Evolutionary conservation across 345 rosid species (phyloP).

Genomic region (Dipteronia sinensis): DNA sequence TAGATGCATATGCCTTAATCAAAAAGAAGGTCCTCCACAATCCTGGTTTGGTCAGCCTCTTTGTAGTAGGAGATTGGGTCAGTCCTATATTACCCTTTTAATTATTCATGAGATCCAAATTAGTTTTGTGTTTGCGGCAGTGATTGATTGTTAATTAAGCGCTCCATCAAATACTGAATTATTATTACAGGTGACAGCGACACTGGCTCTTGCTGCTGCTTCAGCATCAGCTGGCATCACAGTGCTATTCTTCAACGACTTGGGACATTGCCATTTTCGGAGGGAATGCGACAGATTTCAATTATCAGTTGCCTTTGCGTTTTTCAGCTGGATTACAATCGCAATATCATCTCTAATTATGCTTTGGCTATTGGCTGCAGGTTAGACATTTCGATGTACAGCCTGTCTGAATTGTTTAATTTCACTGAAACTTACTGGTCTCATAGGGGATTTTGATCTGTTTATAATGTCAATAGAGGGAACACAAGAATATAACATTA

Average conservation of each 20-base stretch:
- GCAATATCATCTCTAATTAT: constrained; percentile 70
- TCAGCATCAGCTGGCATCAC: constrained; percentile 67
- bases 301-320: constrained; percentile 69
- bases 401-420: neutral
- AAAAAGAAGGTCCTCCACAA: constrained; percentile 58
- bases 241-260: constrained; percentile 57
- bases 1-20: constrained; percentile 61
- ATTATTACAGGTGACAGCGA: constrained; percentile 60
- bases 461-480: constrained; percentile 25
- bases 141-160: neutral
- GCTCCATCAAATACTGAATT: neutral
- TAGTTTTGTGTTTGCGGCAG: neutral
- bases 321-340: constrained; percentile 66
- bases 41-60: constrained; percentile 65
- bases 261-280: constrained; percentile 45
- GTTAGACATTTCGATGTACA: constrained; percentile 32
- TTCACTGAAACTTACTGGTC: neutral
- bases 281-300: constrained; percentile 68
- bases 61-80: constrained; percentile 91
- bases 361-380: constrained; percentile 70
- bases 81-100: constrained; percentile 25
- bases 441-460: constrained; percentile 20
- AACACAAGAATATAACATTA: neutral
- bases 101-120: neutral
- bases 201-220: constrained; percentile 72